These are phyloP conservation scores for Quercus dentata DNA, from an alignment of 306 rosid genomes.

Conservation along the genomic window DNA sequence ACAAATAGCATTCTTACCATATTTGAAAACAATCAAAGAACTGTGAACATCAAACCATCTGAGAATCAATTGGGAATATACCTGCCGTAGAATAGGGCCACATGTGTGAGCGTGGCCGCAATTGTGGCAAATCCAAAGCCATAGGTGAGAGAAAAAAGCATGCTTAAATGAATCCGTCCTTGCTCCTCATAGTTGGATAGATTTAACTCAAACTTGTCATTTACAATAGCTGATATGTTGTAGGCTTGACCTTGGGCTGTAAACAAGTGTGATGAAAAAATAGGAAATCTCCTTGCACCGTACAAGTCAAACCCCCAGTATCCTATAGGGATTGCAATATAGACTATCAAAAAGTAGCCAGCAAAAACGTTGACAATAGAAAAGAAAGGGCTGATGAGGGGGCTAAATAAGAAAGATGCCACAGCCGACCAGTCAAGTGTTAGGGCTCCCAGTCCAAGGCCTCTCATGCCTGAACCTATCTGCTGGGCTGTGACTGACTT, in stretches of 20 bases:
- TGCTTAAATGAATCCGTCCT: slow-evolving; percentile 65
- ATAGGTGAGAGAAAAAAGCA: slow-evolving; percentile 60
- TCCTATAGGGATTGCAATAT: slow-evolving; percentile 45
- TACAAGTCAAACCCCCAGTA: slow-evolving; percentile 65
- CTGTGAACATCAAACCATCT: neutral
- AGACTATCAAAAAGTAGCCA: slow-evolving; percentile 51
- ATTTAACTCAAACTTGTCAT: slow-evolving; percentile 58
- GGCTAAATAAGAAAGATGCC: slow-evolving; percentile 75
- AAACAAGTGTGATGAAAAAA: slow-evolving; percentile 75
- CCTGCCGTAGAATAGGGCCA: slow-evolving; percentile 77
- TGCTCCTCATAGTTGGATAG: slow-evolving; percentile 37
- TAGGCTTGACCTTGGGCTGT: slow-evolving; percentile 51
- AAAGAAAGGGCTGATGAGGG: slow-evolving; percentile 74
- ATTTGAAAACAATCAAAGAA: neutral
- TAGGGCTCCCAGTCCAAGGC: slow-evolving; percentile 73
- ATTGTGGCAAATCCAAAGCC: slow-evolving; percentile 83
- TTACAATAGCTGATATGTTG: slow-evolving; percentile 58
- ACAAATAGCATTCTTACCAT: neutral
- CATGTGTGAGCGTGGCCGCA: slow-evolving; percentile 73
- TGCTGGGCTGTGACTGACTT: slow-evolving; percentile 85
- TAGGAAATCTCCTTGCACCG: slow-evolving; percentile 56
- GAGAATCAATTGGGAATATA: slow-evolving; percentile 8
- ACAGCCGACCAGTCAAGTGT: slow-evolving; percentile 73
- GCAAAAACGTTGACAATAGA: slow-evolving; percentile 62
- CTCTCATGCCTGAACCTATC: slow-evolving; percentile 76